These are phyloP conservation scores for Fusarium metavorans DNA, from an alignment of 2,329 filamentous ascomycete species.

Conservation along the genomic window DNA sequence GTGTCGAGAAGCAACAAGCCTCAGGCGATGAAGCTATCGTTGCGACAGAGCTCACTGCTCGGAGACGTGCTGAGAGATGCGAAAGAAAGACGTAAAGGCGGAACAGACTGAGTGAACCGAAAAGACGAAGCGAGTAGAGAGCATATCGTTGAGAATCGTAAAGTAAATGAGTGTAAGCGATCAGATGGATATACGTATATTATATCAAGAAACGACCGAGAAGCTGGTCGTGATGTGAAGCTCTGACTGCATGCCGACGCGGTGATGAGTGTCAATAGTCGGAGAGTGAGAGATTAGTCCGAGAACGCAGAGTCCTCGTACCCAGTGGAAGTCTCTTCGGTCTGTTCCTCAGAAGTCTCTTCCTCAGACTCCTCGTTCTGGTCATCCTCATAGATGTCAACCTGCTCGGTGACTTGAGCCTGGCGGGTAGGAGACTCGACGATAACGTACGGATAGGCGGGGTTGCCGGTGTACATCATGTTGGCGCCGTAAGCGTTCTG, in stretches of 20 bases:
- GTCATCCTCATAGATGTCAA: background rate
- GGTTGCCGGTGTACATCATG: background rate
- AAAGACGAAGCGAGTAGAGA: background rate
- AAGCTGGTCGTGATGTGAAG: background rate
- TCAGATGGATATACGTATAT: background rate
- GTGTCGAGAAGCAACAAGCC: no score
- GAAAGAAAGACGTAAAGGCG: background rate
- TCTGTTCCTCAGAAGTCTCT: constrained; percentile 1
- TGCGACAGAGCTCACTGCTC: background rate
- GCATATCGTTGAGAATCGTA: background rate
- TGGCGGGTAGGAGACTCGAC: background rate
- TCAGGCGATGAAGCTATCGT: background rate
- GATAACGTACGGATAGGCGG: background rate
- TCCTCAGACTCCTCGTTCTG: constrained; percentile 2
- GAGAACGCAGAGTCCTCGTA: background rate
- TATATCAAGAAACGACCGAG: background rate
- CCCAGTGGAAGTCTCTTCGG: background rate
- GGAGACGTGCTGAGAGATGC: background rate
- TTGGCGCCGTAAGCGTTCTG: background rate
- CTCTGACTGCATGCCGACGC: background rate
- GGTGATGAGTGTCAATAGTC: background rate
- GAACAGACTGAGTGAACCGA: background rate
- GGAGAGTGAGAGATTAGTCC: background rate
- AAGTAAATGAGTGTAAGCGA: background rate
- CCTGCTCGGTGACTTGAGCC: background rate